Base-by-base conservation (phyloP, 164 flowering plant genomes). In the Piper betle region DNA sequence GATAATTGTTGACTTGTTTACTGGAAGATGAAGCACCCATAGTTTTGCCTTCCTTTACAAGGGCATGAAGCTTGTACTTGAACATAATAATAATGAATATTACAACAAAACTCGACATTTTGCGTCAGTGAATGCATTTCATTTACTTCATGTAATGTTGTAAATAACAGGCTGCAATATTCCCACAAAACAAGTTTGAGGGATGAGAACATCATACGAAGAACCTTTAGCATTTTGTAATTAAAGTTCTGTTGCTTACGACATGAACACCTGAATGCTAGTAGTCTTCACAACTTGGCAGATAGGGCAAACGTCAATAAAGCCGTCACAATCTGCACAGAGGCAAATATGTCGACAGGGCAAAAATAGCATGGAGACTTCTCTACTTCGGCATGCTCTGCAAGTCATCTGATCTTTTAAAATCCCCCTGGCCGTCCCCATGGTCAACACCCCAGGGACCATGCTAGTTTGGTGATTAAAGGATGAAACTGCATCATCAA, bases 321-420 rank as follows among this genome's bases (percentile, higher is more conserved):
- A 78, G 52, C 68, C 82, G 50, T 84, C 90, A 62, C 97, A 91
- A 18, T 81, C 85, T 64, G 69, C 82, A 73, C 97, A 91, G 62
- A 91, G 61, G 72, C 96, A 84, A 39, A 91, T 69, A 64, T 91
- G 97, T 66, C 96, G 73, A 66, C 97, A 91, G 46, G 97, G 97
- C 79, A 82, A 71, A 70, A 91, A 68, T 76, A 91, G 67, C n/a
- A 86, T 60, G 37, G 81, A 80, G 40, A 85, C 90, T 76, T 88
- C 96, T 71, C 76, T 83, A 33, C 60, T 39, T 56, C 69, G 80
- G 83, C 97, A 88, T 13, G 80, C 80, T 63, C 73, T 72, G 75
- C 96, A 91, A 39, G 42, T 64, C 80, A 76, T 73, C 56, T 69
- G 73, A 62, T 69, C 74, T 61, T 59, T 73, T 60, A 43, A 53